Percentiles rank a stretch among this genome's conserved stretches.
These are phyloP conservation scores for Cutaneotrichosporon daszewskae DNA, from an alignment of 1,284 basidiomycete species.

Conservation along the genomic window DNA sequence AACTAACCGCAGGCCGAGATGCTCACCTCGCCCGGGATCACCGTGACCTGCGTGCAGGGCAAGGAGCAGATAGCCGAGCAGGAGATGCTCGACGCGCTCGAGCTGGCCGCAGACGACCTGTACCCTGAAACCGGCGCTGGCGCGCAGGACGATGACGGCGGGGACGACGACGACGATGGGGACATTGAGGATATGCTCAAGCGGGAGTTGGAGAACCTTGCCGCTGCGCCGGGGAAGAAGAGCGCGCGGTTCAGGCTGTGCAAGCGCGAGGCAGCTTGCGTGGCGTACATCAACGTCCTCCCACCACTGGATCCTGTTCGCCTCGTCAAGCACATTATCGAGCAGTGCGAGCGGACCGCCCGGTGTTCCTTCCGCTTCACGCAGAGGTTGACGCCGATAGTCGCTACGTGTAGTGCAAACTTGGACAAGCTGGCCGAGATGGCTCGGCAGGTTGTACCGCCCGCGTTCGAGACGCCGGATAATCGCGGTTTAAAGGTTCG, in stretches of 20 bases:
- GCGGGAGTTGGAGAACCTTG: constrained; percentile 31
- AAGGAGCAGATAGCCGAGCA: constrained; percentile 39
- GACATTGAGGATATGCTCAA: constrained; percentile 40
- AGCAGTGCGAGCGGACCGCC: constrained; percentile 29
- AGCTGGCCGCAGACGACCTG: constrained; percentile 38
- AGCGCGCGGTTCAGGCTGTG: constrained; percentile 34
- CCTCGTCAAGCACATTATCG: constrained; percentile 32
- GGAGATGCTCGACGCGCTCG: constrained; percentile 38
- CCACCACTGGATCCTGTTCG: constrained; percentile 17
- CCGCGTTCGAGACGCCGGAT: constrained; percentile 8
- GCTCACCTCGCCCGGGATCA: constrained; percentile 30
- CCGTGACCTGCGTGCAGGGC: constrained; percentile 31
- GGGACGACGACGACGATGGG: constrained; percentile 22
- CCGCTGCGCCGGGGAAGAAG: constrained; percentile 19
- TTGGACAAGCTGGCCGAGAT: constrained; percentile 22
- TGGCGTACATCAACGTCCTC: constrained; percentile 26
- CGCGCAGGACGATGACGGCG: constrained; percentile 12
- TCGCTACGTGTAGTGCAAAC: constrained; percentile 20
- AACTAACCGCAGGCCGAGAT: constrained; percentile 27
- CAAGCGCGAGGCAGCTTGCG: constrained; percentile 26
- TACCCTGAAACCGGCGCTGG: constrained; percentile 31
- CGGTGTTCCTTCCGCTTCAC: constrained; percentile 35
- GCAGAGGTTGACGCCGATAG: constrained; percentile 34
- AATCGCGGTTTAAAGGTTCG: constrained; percentile 15
- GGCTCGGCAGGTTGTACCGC: constrained; percentile 13